A percentile compares a stretch with the other conserved stretches of the same genome.
Conservation (phyloP, 1,284 basidiomycete genomes). For the Paramarasmius palmivorus region DNA sequence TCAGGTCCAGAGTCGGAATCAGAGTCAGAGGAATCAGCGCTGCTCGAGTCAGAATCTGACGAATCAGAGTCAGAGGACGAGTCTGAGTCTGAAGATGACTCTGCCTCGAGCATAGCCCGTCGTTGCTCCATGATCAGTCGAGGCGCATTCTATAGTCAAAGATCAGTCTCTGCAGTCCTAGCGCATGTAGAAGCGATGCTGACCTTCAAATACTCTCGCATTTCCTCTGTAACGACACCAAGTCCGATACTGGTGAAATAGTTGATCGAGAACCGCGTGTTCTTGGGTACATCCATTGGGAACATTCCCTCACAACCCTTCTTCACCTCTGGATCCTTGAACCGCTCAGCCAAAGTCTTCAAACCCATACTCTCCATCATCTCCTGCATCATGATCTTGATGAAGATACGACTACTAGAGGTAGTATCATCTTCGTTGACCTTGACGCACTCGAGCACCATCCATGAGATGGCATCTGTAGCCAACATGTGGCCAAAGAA, state of each 20-base stretch:
- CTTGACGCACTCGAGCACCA: slow-evolving; percentile 80
- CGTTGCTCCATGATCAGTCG: slow-evolving; percentile 91
- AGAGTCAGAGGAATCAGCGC: slow-evolving; percentile 30
- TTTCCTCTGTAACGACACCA: slow-evolving; percentile 90
- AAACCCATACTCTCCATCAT: slow-evolving; percentile 93
- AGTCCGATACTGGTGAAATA: slow-evolving; percentile 95
- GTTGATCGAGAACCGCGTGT: slow-evolving; percentile 97
- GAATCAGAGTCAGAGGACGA: slow-evolving; percentile 54
- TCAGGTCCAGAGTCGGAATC: slow-evolving; percentile 33
- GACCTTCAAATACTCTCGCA: slow-evolving; percentile 94
- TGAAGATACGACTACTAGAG: slow-evolving; percentile 93
- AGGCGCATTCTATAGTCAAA: slow-evolving; percentile 74
- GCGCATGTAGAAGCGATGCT: slow-evolving; percentile 19
- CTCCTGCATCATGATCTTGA: slow-evolving; percentile 96
- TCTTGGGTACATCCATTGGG: slow-evolving; percentile 94
- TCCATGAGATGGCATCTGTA: slow-evolving; percentile 90
- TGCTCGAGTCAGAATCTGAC: slow-evolving; percentile 27
- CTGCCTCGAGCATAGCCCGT: slow-evolving; percentile 77
- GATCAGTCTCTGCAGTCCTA: slow-evolving; percentile 7
- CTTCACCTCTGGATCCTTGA: slow-evolving; percentile 84
- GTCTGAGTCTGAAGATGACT: too few relatives aligned
- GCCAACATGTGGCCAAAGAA: slow-evolving; percentile 93
- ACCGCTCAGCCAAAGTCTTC: slow-evolving; percentile 80
- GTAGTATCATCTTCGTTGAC: slow-evolving; percentile 99
- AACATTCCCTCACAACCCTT: slow-evolving; percentile 84